Base-by-base conservation (phyloP, 2,329 filamentous ascomycete species). In the Aspergillus proliferans region DNA sequence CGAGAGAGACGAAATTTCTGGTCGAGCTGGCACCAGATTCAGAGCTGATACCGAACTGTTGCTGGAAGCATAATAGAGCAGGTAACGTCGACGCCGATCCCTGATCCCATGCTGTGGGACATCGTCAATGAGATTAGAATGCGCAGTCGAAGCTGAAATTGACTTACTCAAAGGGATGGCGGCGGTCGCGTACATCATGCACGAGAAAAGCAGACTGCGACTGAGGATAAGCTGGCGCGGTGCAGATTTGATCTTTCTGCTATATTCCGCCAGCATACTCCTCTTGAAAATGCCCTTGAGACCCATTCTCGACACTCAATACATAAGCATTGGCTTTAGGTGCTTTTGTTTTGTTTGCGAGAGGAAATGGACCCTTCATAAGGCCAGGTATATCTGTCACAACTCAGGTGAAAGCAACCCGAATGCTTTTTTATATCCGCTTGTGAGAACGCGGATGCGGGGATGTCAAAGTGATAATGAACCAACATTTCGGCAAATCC, bases 1-100 rank as follows among this genome's bases (percentile, higher is more conserved):
- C 59, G 26, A 72, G 51, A 4, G 70, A 71, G 38, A 73, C 59
- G 50, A 69, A 71, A 46, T 69, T 67, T n/a, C 47, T 52, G 22
- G 68, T 66, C 12, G 60, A 48, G 3, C 47, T 43, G 2, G 63
- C 55, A 46, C 60, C 58, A 40, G 64, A 50, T 7, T 54, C 55
- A 18, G 66, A 65, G 22, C 47, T 62, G 48, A 70, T 63, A 15
- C 58, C 59, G 40, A 71, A 71, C 12, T 63, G 55, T 12, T 66
- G 26, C 48, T 68, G 60, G 50, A 71, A 71, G n/a, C 67, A 58
- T 3, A 63, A 60, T 2, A 71, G 58, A 4, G 62, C 64, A 1
- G 68, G 58, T 1, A 71, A 52, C 2, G 61, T 54, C 2, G 68
- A 52, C 6, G 62, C 50, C 2, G 65, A 64, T 8, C 63, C 64